A percentile compares a stretch with the other conserved stretches of the same genome.
These are phyloP conservation scores for Yamadazyma philogaea DNA, from an alignment of 805 yeast species.

Conservation along the genomic window DNA sequence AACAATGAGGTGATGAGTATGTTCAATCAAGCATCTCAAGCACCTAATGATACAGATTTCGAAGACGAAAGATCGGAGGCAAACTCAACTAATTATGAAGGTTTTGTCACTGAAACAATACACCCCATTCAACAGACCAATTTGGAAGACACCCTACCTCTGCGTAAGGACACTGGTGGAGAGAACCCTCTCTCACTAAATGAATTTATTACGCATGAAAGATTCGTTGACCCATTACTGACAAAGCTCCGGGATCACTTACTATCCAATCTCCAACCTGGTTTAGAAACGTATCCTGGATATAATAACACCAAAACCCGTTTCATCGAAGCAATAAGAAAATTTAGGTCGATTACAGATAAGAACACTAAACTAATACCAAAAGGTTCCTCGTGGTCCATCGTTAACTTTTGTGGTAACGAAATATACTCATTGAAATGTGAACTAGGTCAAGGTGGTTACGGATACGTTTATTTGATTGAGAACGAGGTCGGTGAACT, in stretches of 20 bases:
- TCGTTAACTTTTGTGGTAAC: constrained; percentile 43
- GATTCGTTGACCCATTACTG: constrained; percentile 41
- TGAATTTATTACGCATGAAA: neutral
- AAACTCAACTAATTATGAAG: constrained; percentile 37
- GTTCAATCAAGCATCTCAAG: constrained; percentile 58
- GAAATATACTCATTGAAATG: constrained; percentile 47
- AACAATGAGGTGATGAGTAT: constrained; percentile 68
- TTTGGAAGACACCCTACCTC: neutral
- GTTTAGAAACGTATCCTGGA: constrained; percentile 30
- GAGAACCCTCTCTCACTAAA: neutral
- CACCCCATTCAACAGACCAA: neutral
- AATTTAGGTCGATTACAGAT: constrained; percentile 36
- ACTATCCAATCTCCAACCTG: constrained; percentile 35
- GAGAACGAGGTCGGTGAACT: constrained; percentile 53
- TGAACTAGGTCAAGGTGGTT: constrained; percentile 78
- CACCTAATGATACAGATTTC: constrained; percentile 23
- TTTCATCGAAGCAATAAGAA: constrained; percentile 17
- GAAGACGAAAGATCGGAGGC: constrained; percentile 23
- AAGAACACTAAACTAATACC: constrained; percentile 31
- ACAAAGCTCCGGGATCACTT: constrained; percentile 35
- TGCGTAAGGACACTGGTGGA: neutral
- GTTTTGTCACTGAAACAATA: constrained; percentile 51
- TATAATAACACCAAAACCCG: constrained; percentile 22
- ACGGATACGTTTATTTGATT: constrained; percentile 70
- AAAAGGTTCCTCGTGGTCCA: constrained; percentile 36